Percentiles rank a stretch among this genome's conserved stretches.
Conservation (phyloP, 306 rosid genomes). For the Vigna nakashimae region DNA sequence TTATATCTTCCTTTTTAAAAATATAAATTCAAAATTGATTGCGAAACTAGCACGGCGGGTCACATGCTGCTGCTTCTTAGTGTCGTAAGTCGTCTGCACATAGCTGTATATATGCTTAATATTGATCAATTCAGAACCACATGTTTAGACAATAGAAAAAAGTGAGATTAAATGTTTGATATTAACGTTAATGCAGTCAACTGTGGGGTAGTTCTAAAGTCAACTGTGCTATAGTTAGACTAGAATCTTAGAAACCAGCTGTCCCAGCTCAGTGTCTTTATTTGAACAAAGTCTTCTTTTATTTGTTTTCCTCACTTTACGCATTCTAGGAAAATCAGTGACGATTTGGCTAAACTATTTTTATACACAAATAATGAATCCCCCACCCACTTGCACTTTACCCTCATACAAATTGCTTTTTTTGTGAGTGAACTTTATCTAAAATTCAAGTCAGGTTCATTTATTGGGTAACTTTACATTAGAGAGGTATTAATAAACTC, state of each 20-base stretch:
- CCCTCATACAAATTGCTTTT: neutral
- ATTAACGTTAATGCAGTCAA: slow-evolving; percentile 29
- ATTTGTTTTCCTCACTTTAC: neutral
- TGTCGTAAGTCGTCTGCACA: neutral
- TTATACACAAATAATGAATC: neutral
- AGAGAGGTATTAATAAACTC: neutral
- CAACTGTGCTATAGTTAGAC: slow-evolving; percentile 4
- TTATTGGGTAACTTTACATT: neutral
- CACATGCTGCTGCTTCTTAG: neutral
- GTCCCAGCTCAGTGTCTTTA: slow-evolving; percentile 18
- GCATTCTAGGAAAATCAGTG: neutral
- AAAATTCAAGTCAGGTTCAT: neutral
- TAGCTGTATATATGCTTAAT: neutral
- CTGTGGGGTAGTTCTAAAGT: slow-evolving; percentile 1
- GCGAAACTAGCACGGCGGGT: neutral
- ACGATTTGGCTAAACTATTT: neutral
- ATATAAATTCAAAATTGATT: neutral
- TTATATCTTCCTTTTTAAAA: neutral
- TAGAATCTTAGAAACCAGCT: slow-evolving; percentile 9
- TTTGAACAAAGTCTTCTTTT: slow-evolving; percentile 8
- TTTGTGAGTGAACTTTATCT: slow-evolving; percentile 13
- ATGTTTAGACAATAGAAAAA: neutral
- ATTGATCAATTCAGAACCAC: slow-evolving; percentile 10
- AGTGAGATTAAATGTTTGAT: slow-evolving; percentile 19
- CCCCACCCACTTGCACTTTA: neutral